Evolutionary conservation across 1,139 yeast genomes (phyloP).

Genomic region (Lizanozyma gosingica): DNA sequence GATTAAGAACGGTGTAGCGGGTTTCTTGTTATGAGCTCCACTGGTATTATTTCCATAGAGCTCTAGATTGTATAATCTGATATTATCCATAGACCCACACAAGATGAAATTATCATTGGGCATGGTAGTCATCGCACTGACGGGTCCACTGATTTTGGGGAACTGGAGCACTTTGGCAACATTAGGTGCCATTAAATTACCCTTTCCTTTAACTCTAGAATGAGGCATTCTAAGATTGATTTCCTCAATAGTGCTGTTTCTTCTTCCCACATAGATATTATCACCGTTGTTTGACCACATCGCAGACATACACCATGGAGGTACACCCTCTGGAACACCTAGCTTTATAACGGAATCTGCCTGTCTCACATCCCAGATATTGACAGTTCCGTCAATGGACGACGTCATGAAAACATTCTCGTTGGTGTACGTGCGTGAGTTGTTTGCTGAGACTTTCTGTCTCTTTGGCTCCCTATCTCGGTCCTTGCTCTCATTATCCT

Average conservation of each 20-base stretch:
- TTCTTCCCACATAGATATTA: constrained; percentile 71
- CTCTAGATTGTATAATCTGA: constrained; percentile 71
- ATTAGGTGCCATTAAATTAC: constrained; percentile 25
- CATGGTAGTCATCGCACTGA: constrained; percentile 69
- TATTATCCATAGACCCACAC: constrained; percentile 87
- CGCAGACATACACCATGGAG: constrained; percentile 96
- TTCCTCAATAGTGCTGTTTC: constrained; percentile 86
- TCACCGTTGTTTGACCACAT: constrained; percentile 88
- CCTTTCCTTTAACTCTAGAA: constrained; percentile 12
- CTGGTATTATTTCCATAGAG: constrained; percentile 31
- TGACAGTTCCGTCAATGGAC: constrained; percentile 74
- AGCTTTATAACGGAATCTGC: constrained; percentile 39
- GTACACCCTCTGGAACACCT: constrained; percentile 56
- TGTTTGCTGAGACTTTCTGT: background rate
- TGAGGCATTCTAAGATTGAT: constrained; percentile 62
- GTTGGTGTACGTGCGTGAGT: constrained; percentile 25
- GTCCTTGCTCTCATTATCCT: constrained; percentile 4
- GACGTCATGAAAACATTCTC: constrained; percentile 67
- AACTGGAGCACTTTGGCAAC: constrained; percentile 57
- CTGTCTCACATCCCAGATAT: constrained; percentile 72
- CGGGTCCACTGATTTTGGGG: constrained; percentile 89
- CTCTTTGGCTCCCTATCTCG: background rate
- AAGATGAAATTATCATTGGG: constrained; percentile 74
- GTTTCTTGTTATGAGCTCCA: constrained; percentile 21
- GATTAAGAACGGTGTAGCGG: constrained; percentile 49